Evolutionary conservation across 2,329 filamentous ascomycete species (phyloP), one percentile per base, ranked within the genome.

Genomic region (Bimuria novae-zelandiae): DNA sequence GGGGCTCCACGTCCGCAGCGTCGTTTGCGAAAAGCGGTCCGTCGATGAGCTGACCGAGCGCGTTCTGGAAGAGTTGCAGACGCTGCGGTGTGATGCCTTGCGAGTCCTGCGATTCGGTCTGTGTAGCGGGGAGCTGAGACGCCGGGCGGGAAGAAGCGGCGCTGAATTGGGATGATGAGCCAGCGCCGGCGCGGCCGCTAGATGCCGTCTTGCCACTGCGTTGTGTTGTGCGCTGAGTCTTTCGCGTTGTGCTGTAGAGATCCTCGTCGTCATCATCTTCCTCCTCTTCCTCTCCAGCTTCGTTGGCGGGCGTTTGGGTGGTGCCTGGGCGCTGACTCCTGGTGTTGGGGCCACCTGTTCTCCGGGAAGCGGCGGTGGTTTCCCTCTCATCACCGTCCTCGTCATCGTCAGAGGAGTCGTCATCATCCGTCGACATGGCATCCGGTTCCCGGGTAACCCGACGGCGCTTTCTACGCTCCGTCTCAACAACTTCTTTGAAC

Each of bases 401-500:
- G 44, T 84, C 82, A 22, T 82, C 82, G 0, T 80, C 82, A 48
- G 80, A 82, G 17, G 83, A 82, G 8, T 84, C 82, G 25, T 27
- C 25, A 33, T 82, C 84, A 19, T 86, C 69, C 68, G 86, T 71
- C 6, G 77, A 79, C 75, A 80, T 78, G 12, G 75, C 76, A 44
- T 82, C 83, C 14, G 82, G 78, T 29, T 81, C 80, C 25, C 82
- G 80, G 5, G 83, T 88, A 64, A 89, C 88, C 74, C 90, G 87
- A 64, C 92, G 85, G 75, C 94, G 89, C 80, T 93, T 94, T 63
- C 87, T 84, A 52, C 92, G 89, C 72, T 92, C 87, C 59, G 84
- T 81, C 61, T 85, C 82, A 3, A 96, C 82, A 0, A 99, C 87
- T 77, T 99, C 94, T 73, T 97, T 97, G 83, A 99, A 99, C 30